A percentile compares a stretch with the other conserved stretches of the same genome.
These are phyloP conservation scores for Corchorus olitorius DNA, from an alignment of 345 rosid genomes.

Conservation along the genomic window DNA sequence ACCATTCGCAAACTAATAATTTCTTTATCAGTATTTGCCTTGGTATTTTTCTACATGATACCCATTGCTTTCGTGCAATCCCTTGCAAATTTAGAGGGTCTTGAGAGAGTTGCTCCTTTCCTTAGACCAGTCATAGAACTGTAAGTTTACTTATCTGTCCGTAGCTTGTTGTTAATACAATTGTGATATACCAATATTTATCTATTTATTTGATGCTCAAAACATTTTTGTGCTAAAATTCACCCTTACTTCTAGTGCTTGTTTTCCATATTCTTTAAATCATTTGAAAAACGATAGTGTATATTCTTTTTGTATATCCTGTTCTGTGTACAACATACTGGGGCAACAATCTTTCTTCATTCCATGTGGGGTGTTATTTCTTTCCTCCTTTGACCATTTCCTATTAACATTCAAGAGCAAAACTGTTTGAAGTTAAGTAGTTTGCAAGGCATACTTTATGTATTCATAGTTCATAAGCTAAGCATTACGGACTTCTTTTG, in stretches of 20 bases:
- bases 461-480: not conserved
- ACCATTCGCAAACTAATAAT: constrained; percentile 75
- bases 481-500: not conserved
- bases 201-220: not conserved
- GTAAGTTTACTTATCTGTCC: constrained; percentile 52
- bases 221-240: not conserved
- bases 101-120: constrained; percentile 89
- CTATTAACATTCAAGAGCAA: not conserved
- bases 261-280: not conserved
- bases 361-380: not conserved
- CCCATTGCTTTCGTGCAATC: constrained; percentile 99
- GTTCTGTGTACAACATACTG: not conserved
- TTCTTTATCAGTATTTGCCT: constrained; percentile 67
- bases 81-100: constrained; percentile 94
- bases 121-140: constrained; percentile 86
- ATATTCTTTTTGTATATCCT: not conserved
- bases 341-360: not conserved
- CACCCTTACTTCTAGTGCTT: not conserved
- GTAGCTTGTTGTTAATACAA: not conserved
- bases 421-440: not conserved
- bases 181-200: not conserved
- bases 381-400: not conserved
- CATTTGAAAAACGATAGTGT: not conserved
- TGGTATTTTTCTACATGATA: constrained; percentile 98
- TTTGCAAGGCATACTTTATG: too few species aligned